These are phyloP conservation scores for Brassica hybrid DNA, from an alignment of 441 rosid species.

Conservation along the genomic window DNA sequence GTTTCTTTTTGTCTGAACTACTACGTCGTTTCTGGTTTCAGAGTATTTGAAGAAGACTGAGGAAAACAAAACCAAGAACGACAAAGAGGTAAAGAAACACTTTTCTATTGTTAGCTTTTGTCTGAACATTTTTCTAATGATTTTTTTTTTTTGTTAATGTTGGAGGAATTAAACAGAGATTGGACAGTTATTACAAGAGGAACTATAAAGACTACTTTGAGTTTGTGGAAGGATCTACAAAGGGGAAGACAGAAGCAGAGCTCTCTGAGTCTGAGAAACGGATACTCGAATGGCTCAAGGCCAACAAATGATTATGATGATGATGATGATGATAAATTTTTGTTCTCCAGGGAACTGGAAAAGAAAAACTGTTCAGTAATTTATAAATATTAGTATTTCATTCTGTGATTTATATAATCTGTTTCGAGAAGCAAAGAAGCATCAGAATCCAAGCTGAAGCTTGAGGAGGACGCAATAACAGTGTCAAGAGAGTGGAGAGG, in stretches of 20 bases:
- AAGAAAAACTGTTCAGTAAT: background rate
- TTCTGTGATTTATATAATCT: background rate
- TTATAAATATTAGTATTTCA: background rate
- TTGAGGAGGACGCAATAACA: slow-evolving; percentile 7
- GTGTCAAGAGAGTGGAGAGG: background rate
- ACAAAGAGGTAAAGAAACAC: slow-evolving; percentile 72
- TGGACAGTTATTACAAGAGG: slow-evolving; percentile 85
- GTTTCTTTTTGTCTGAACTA: background rate
- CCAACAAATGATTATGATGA: slow-evolving; percentile 52
- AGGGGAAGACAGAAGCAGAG: slow-evolving; percentile 64
- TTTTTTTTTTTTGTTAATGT: background rate
- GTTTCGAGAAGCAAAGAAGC: background rate
- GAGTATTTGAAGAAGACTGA: slow-evolving; percentile 84
- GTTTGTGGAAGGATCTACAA: slow-evolving; percentile 68
- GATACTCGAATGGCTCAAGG: slow-evolving; percentile 80
- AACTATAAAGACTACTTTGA: slow-evolving; percentile 92
- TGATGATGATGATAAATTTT: slow-evolving; percentile 20
- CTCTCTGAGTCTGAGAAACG: slow-evolving; percentile 75
- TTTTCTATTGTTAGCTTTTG: background rate
- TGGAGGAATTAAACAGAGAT: slow-evolving; percentile 51
- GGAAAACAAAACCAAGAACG: slow-evolving; percentile 80
- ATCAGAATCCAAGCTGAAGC: background rate
- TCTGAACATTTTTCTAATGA: slow-evolving; percentile 9
- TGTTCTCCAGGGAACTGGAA: slow-evolving; percentile 7
- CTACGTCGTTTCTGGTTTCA: slow-evolving; percentile 32